These are phyloP conservation scores for Trypanosoma boissoni DNA, from an alignment of 208 protist species.

Conservation along the genomic window DNA sequence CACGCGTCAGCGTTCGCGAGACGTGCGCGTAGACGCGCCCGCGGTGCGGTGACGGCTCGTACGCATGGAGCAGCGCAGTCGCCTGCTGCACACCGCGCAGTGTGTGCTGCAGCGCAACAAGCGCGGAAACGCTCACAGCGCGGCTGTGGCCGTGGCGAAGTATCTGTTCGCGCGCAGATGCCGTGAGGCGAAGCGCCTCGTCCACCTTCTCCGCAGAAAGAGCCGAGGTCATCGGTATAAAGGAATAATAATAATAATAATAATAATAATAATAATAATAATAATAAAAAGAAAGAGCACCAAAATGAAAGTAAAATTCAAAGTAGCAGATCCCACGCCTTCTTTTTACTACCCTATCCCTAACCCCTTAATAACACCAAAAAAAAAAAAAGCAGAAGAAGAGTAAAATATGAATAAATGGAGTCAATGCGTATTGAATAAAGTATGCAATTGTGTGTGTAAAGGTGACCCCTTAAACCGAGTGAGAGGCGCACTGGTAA, in stretches of 20 bases:
- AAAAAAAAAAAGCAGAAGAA: too few relatives aligned
- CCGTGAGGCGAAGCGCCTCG: slow-evolving; percentile 18
- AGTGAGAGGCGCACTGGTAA: too few relatives aligned
- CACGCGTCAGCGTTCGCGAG: slow-evolving; percentile 19
- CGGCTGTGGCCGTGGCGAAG: slow-evolving; percentile 19
- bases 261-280: neutral
- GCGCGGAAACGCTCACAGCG: slow-evolving; percentile 3
- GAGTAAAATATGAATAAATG: too few relatives aligned
- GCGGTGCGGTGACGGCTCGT: slow-evolving; percentile 18
- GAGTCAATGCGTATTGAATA: too few relatives aligned
- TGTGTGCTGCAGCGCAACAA: slow-evolving; percentile 18
- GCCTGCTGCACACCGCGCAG: slow-evolving; percentile 19
- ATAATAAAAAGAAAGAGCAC: slow-evolving; percentile 15
- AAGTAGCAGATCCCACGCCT: neutral
- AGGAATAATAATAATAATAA: too few relatives aligned
- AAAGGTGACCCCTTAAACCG: too few relatives aligned
- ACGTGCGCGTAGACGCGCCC: slow-evolving; percentile 23
- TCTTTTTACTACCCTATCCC: neutral
- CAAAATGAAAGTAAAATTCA: slow-evolving; percentile 2
- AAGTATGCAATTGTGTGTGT: too few relatives aligned
- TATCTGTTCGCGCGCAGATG: slow-evolving; percentile 17
- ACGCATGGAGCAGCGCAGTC: slow-evolving; percentile 25
- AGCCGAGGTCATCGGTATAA: slow-evolving; percentile 1
- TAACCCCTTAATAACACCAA: neutral
- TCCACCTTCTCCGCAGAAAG: slow-evolving; percentile 23